Evolutionary conservation across 1,284 basidiomycete genomes (phyloP).

Genomic region (Ceratobasidium sp.): DNA sequence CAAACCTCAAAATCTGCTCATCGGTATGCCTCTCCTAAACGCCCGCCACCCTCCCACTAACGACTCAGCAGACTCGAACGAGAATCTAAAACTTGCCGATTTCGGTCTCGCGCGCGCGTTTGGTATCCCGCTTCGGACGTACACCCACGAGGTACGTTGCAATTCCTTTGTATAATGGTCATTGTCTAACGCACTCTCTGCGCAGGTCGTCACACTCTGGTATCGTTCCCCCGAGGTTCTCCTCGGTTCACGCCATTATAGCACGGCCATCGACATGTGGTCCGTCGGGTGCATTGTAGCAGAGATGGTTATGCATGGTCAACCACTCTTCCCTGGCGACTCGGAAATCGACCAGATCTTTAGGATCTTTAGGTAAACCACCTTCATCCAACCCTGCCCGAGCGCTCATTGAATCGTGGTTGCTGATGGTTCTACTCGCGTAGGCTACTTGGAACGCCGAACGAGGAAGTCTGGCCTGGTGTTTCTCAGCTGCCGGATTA

Average conservation of each 20-base stretch:
- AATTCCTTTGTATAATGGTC: constrained; percentile 31
- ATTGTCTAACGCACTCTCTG: constrained; percentile 41
- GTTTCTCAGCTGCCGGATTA: constrained; percentile 92
- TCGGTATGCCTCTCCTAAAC: constrained; percentile 54
- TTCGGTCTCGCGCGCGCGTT: constrained; percentile 97
- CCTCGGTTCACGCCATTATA: constrained; percentile 94
- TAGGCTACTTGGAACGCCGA: constrained; percentile 94
- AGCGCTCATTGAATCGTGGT: neutral
- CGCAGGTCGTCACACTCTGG: constrained; percentile 96
- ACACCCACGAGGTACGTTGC: constrained; percentile 89
- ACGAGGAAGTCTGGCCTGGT: constrained; percentile 92
- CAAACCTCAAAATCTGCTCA: constrained; percentile 97
- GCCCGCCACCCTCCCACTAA: neutral
- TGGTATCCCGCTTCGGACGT: constrained; percentile 96
- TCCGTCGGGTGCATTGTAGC: constrained; percentile 93
- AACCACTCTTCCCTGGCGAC: constrained; percentile 96
- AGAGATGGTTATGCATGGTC: constrained; percentile 89
- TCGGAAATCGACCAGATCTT: constrained; percentile 99
- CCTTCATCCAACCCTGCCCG: no score
- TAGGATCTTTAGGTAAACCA: constrained; percentile 90
- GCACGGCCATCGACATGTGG: constrained; percentile 99
- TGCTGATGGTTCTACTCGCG: constrained; percentile 36
- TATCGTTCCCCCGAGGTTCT: constrained; percentile 98
- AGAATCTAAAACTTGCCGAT: constrained; percentile 95
- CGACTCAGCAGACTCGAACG: constrained; percentile 68